phyloP scores from a whole-genome alignment of 208 protist genomes.

The Leptomonas pyrrhocoris region DNA sequence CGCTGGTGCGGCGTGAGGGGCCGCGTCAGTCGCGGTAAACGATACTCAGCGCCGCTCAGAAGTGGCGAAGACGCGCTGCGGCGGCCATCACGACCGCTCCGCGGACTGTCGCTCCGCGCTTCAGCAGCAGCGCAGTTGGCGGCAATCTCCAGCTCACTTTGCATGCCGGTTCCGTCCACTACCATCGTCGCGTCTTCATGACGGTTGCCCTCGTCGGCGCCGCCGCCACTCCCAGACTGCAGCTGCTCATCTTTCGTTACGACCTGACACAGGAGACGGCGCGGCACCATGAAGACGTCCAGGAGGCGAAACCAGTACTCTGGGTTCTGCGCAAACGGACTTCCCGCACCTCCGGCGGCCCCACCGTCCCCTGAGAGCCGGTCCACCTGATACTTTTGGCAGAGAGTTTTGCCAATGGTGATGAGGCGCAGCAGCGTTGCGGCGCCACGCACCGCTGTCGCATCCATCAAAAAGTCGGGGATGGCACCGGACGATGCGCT shows the following conservation, averaged over 20 bases:
- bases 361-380: slow-evolving; percentile 7
- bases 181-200: background rate
- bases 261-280: slow-evolving; percentile 39
- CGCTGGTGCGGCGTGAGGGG: slow-evolving; percentile 20
- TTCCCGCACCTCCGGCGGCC: background rate
- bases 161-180: slow-evolving; percentile 13
- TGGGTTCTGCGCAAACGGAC: background rate
- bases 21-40: slow-evolving; percentile 3
- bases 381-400: slow-evolving; percentile 40
- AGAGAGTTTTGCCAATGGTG: slow-evolving; percentile 49
- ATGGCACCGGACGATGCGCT: background rate
- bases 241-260: slow-evolving; percentile 23
- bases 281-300: slow-evolving; percentile 60
- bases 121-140: background rate
- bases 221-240: background rate
- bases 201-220: background rate
- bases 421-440: slow-evolving; percentile 41
- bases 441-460: slow-evolving; percentile 2
- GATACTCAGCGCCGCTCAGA: background rate
- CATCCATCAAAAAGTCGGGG: background rate
- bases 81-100: background rate
- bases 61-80: background rate
- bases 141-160: slow-evolving; percentile 9
- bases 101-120: background rate
- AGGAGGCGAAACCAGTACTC: slow-evolving; percentile 69